These are phyloP conservation scores for Stentor roeselii DNA, from an alignment of 73 alveolate species.

Conservation along the genomic window DNA sequence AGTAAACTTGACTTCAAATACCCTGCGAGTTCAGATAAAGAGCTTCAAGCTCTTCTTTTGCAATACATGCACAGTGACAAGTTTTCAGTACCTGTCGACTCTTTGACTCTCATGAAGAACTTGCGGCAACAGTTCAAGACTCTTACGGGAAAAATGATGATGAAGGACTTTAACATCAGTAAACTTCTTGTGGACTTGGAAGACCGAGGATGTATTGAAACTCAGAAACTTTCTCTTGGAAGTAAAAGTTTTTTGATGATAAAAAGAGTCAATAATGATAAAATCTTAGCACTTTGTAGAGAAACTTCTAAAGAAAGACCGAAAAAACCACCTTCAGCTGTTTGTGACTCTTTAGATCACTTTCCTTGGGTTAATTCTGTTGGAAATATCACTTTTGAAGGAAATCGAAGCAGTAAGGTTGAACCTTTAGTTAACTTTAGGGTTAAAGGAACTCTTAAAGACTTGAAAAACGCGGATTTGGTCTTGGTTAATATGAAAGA, in stretches of 20 bases:
- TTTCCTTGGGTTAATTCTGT: slow-evolving; percentile 6
- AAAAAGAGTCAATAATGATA: neutral
- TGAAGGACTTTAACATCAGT: neutral
- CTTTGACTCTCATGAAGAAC: neutral
- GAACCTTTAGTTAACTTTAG: neutral
- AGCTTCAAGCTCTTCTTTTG: slow-evolving; percentile 25
- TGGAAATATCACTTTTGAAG: neutral
- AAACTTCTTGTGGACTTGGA: slow-evolving; percentile 3
- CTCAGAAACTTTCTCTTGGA: neutral
- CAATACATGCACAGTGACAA: slow-evolving; percentile 6
- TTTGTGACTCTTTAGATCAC: neutral
- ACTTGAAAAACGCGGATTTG: neutral
- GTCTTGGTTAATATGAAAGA: neutral
- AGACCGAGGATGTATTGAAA: neutral
- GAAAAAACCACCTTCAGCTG: neutral
- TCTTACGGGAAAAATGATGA: slow-evolving; percentile 18
- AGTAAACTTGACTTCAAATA: slow-evolving; percentile 20
- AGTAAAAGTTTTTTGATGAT: neutral
- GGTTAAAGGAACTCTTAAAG: neutral
- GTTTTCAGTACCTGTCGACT: neutral
- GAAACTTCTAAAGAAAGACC: slow-evolving; percentile 24
- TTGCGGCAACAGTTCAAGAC: neutral
- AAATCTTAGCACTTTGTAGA: neutral
- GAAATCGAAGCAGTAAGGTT: neutral
- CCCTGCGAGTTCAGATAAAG: neutral